phyloP scores from a whole-genome alignment of 805 yeast genomes.

The Komagataella pseudopastoris region DNA sequence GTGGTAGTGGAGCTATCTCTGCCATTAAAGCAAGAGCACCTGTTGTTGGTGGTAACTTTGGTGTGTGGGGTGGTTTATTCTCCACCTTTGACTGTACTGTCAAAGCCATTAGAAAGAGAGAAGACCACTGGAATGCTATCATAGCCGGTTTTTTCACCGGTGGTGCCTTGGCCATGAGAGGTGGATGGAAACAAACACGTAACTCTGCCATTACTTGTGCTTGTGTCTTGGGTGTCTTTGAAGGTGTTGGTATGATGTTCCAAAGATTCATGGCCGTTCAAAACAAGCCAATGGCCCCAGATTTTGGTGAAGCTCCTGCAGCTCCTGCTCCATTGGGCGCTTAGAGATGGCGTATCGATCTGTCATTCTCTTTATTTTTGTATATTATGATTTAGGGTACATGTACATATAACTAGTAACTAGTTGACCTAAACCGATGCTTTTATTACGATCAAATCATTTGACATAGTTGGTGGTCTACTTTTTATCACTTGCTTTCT shows the following conservation, averaged over 20 bases:
- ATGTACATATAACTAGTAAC: not conserved
- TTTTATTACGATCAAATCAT: not conserved
- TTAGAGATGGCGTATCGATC: constrained; percentile 1
- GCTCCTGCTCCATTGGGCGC: constrained; percentile 13
- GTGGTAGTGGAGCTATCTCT: constrained; percentile 76
- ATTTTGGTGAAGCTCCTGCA: constrained; percentile 28
- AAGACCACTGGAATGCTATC: constrained; percentile 97
- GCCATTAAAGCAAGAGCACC: constrained; percentile 97
- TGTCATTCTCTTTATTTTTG: not conserved
- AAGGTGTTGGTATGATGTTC: constrained; percentile 96
- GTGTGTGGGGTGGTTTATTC: constrained; percentile 98
- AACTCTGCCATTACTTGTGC: constrained; percentile 97
- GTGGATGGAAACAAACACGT: constrained; percentile 95
- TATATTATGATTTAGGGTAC: constrained; percentile 1
- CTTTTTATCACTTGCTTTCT: not conserved
- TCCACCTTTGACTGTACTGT: constrained; percentile 93
- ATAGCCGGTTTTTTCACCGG: constrained; percentile 97
- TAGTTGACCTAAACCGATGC: not conserved
- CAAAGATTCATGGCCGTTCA: constrained; percentile 80
- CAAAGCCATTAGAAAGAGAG: constrained; percentile 91
- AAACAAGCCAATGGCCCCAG: constrained; percentile 58
- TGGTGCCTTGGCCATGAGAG: constrained; percentile 95
- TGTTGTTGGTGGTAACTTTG: constrained; percentile 96
- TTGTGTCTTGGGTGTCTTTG: constrained; percentile 88
- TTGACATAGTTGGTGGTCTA: not conserved